These are phyloP conservation scores for Candida stauntonica DNA, from an alignment of 805 yeast species.

Conservation along the genomic window DNA sequence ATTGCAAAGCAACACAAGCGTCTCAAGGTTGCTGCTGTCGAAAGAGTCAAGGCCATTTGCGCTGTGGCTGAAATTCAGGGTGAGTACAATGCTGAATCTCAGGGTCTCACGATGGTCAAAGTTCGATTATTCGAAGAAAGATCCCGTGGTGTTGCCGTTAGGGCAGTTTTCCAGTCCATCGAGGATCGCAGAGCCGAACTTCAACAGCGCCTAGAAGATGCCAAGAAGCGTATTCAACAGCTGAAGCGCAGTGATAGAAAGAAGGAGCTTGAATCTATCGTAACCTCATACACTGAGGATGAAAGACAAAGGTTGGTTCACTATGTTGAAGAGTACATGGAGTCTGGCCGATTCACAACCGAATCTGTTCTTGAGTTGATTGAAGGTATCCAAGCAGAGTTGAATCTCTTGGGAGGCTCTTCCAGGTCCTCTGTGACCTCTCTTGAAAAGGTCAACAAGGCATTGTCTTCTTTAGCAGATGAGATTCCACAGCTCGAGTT, in stretches of 20 bases:
- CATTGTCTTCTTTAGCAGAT: conserved; percentile 22
- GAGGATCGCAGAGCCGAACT: conserved; percentile 27
- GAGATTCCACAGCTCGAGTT: conserved; percentile 16
- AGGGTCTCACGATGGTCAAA: conserved; percentile 26
- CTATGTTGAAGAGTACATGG: conserved; percentile 36
- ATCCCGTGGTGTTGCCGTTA: conserved; percentile 33
- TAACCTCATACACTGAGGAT: conserved; percentile 35
- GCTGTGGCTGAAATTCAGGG: conserved; percentile 21
- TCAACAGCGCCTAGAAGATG: conserved; percentile 25
- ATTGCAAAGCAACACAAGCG: conserved; percentile 30
- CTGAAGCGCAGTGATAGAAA: conserved; percentile 23
- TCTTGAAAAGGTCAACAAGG: conserved; percentile 27
- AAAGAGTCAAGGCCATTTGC: conserved; percentile 25
- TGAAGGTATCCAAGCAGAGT: conserved; percentile 43
- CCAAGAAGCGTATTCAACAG: conserved; percentile 26
- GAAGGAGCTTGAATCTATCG: conserved; percentile 27
- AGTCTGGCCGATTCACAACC: conserved; percentile 35
- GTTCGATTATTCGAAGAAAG: conserved; percentile 34
- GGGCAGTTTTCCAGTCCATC: conserved; percentile 29
- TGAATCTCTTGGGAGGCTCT: conserved; percentile 31
- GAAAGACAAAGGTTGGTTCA: conserved; percentile 35
- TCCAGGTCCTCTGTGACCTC: conserved; percentile 35
- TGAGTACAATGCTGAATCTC: conserved; percentile 25
- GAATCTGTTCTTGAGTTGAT: conserved; percentile 36
- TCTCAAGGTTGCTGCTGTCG: conserved; percentile 19